phyloP scores from a whole-genome alignment of 176 grass and related monocot species.

The Zea luxurians region DNA sequence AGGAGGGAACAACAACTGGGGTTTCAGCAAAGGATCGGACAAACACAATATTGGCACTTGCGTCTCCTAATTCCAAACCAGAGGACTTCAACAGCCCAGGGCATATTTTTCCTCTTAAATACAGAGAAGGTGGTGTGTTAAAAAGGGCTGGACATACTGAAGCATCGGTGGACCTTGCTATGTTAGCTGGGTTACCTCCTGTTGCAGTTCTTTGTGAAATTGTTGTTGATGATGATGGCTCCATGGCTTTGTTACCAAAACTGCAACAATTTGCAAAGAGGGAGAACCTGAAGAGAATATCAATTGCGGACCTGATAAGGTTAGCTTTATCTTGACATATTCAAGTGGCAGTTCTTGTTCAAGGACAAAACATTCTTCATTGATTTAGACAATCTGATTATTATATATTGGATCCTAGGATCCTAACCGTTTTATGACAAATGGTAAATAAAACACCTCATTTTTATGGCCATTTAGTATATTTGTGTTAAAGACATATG shows the following conservation, averaged over 20 bases:
- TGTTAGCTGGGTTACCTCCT: conserved; percentile 80
- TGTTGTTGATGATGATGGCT: conserved; percentile 85
- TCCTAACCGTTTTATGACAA: conserved; percentile 8
- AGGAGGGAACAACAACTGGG: conserved; percentile 90
- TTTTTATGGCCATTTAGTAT: neutral
- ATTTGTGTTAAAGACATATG: neutral
- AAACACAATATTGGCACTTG: conserved; percentile 65
- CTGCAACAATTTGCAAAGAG: conserved; percentile 71
- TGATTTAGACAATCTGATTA: conserved; percentile 11
- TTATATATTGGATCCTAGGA: conserved; percentile 4
- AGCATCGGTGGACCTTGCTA: conserved; percentile 89
- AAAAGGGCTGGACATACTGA: conserved; percentile 98
- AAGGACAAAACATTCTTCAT: neutral
- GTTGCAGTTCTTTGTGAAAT: conserved; percentile 85
- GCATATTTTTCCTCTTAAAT: conserved; percentile 95
- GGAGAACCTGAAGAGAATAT: conserved; percentile 90
- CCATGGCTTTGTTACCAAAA: conserved; percentile 90
- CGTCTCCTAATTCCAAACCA: conserved; percentile 75
- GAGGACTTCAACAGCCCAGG: conserved; percentile 86
- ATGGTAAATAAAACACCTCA: neutral
- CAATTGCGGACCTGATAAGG: conserved; percentile 89
- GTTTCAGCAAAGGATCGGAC: conserved; percentile 86
- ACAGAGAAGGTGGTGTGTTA: conserved; percentile 91
- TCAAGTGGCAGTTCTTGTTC: neutral
- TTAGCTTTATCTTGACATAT: conserved; percentile 42